Evolutionary conservation across 345 rosid genomes (phyloP), one percentile per base, ranked within the genome.

Genomic region (Populus simonii): DNA sequence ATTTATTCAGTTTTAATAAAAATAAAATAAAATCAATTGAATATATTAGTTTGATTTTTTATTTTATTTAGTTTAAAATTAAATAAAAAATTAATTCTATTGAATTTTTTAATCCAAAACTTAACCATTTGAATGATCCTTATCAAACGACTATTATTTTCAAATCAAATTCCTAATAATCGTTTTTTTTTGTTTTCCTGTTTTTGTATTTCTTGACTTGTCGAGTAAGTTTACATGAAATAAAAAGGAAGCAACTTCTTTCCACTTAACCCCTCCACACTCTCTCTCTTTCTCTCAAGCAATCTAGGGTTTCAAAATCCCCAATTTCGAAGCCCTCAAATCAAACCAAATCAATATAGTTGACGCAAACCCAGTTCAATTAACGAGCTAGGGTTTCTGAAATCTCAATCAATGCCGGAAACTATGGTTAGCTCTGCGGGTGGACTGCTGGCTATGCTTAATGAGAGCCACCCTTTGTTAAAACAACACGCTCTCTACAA

Each of bases 371-470:
- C 23, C 35, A 18, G 43, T 9, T 41, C 2, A n/a, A 62, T 59
- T 59, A 59, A n/a, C 63, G 15, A n/a, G 29, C 6, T n/a, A 59
- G 63, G 27, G 63, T n/a, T n/a, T 59, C 63, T 59, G 29, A n/a
- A 59, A n/a, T 59, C 5, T n/a, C 63, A n/a, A 25, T 7, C 81
- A 47, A 85, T 84, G 92, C 91, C 96, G 43, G 86, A 87, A 66
- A 86, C 92, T 74, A 82, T 87, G 99, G 94, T 92, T 75, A 96
- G 97, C 88, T 91, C 98, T 3, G 97, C 96, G 5, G 96, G 97
- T 20, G 97, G 97, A 13, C 85, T 96, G 70, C 90, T 96, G 29
- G 98, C 99, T 78, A 96, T 96, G 99, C 93, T 96, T 49, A 91
- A 88, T 80, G 99, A 96, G 92, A 77, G 70, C 51, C 97, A 94